Evolutionary conservation across 805 yeast species (phyloP), one percentile per base, ranked within the genome.

Genomic region (Candida xiaguanensis): DNA sequence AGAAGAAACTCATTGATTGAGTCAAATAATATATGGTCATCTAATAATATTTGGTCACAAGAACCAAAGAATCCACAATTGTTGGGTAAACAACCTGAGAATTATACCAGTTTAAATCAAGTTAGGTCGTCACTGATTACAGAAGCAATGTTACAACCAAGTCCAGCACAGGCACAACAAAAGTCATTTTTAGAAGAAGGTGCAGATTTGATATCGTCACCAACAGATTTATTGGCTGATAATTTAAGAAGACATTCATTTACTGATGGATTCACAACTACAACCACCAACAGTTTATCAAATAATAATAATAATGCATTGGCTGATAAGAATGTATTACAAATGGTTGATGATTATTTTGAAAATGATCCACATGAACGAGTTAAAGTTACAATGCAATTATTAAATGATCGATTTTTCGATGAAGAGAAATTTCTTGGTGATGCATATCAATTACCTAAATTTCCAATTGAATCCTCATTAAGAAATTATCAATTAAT

Each of bases 401-500:
- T 56, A 31, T 47, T 67, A 28, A 48, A 52, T 24, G 59, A 58
- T 26, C 50, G 61, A 12, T 63, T 50, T 40, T 47, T 47, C 27
- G 61, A 54, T 26, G 70, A 64, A 39, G 60, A 53, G 36, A 50
- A 51, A 40, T 57, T 48, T 45, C 48, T 61, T 33, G 39, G 51
- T 18, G 64, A 62, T 28, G 46, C 53, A 34, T 55, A 53, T 44
- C 71, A 60, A 48, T 53, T 65, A 34, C 68, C 70, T 20, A 53
- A 60, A 42, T 56, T 61, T 50, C 61, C 70, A 23, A 48, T 57
- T 41, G 61, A 74, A 61, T 39, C 61, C 43, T 50, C 70, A 42
- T 41, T 69, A 51, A 34, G 61, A 24, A 53, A 55, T 44, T 53
- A 49, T 51, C 56, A 64, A 55, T 67, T 85, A 40, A 75, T 79